Evolutionary conservation across 2,329 filamentous ascomycete species (phyloP), one percentile per base, ranked within the genome.

Genomic region (Fusarium clavum): DNA sequence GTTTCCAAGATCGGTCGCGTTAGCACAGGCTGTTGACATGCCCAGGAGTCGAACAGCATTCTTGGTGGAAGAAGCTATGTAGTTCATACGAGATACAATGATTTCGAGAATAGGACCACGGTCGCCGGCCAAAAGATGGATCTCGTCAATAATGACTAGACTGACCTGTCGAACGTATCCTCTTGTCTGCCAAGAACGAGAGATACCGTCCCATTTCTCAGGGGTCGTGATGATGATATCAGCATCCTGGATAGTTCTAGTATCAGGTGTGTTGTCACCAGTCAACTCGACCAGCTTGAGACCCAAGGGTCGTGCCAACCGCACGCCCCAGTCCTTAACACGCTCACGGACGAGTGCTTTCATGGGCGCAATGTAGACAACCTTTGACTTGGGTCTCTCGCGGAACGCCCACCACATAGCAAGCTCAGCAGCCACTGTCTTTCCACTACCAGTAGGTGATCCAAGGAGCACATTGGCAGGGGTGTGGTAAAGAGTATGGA

Each of bases 181-280:
- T 88, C 96, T 92, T 8, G 95, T 98, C 80, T 98, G 94, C 96
- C 97, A 99, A 77, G 93, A 97, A 87, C 96, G 92, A 74, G 94
- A 97, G 73, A 99, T 98, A 88, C 97, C 97, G 78, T 99, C 97
- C 96, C 96, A 99, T 79, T 99, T 99, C 82, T 99, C 96, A n/a
- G 96, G 97, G 0, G 97, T 99, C 0, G 96, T 99, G 75, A 99
- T 94, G 75, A 99, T 99, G 67, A 99, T 94, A 78, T 99, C 96
- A 6, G 96, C 96, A 77, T 98, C 92, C 73, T 94, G 90, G 74
- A 99, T 99, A 0, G 95, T 98, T 53, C 94, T 88, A 1, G 96
- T 99, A 77, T 99, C 96, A 1, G 97, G 97, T 0, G 97, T 99
- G 76, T 98, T 99, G 82, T 99, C 96, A 84, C 85, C 94, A 14